These are phyloP conservation scores for Protomyces lactucae-debilis DNA, from an alignment of 1,139 yeast species.

Conservation along the genomic window DNA sequence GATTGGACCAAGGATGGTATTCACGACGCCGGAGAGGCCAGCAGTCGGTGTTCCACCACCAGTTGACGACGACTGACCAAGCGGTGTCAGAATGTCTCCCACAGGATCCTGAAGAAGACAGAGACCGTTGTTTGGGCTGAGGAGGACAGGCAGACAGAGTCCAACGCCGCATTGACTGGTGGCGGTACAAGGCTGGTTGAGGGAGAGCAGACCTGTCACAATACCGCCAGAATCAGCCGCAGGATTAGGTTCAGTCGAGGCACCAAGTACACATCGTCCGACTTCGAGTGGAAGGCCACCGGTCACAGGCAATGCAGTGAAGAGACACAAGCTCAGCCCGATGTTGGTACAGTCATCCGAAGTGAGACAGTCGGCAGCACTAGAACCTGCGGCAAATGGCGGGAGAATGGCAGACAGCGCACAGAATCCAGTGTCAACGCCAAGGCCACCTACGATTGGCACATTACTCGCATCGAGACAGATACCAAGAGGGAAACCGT, in stretches of 20 bases:
- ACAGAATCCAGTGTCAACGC: background rate
- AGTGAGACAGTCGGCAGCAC: background rate
- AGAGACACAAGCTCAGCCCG: conserved; percentile 7
- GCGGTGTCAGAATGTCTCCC: background rate
- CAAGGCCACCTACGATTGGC: background rate
- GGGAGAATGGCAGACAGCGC: conserved; percentile 4
- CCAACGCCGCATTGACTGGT: background rate
- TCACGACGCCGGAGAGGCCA: background rate
- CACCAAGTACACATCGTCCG: background rate
- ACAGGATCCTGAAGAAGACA: background rate
- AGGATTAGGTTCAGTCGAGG: background rate
- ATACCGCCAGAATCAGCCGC: background rate
- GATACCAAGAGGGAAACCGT: background rate
- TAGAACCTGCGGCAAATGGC: background rate
- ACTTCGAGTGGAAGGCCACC: background rate
- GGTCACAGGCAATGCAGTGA: background rate
- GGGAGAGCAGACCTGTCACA: background rate
- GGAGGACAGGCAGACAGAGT: background rate
- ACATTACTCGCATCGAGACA: background rate
- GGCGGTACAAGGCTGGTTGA: background rate
- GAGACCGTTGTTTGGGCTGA: background rate
- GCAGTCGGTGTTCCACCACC: background rate
- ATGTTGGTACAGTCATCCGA: background rate
- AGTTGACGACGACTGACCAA: background rate
- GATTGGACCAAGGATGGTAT: background rate